Conservation (phyloP, 2,329 filamentous ascomycete genomes). For the Xylaria sp. region DNA sequence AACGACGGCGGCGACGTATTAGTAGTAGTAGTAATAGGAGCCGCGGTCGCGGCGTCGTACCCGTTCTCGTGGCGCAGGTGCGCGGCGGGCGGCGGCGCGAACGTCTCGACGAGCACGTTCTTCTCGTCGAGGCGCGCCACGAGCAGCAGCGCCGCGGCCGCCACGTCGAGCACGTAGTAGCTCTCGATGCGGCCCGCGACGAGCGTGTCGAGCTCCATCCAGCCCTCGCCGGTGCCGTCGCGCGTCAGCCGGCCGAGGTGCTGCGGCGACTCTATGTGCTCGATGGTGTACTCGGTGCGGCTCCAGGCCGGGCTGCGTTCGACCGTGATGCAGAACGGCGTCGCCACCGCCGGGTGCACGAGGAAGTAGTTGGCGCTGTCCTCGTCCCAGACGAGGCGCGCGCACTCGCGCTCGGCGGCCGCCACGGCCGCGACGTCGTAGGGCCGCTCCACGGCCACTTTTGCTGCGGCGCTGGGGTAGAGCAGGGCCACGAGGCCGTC, state of each 20-base stretch:
- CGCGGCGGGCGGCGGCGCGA: constrained; percentile 67
- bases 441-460: constrained; percentile 69
- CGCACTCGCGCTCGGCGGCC: constrained; percentile 75
- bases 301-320: constrained; percentile 69
- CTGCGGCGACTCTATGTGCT: constrained; percentile 71
- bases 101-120: constrained; percentile 62
- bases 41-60: too few relatives aligned
- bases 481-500: constrained; percentile 75
- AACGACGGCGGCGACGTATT: neutral
- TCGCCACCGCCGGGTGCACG: constrained; percentile 71
- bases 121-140: constrained; percentile 68
- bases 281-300: constrained; percentile 71
- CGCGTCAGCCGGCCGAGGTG: constrained; percentile 70
- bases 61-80: constrained; percentile 37
- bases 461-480: constrained; percentile 73
- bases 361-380: constrained; percentile 69
- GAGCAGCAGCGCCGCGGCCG: constrained; percentile 68
- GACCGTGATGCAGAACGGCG: constrained; percentile 70
- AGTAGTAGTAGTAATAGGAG: neutral
- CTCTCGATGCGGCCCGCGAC: constrained; percentile 69
- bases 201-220: constrained; percentile 70
- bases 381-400: constrained; percentile 76
- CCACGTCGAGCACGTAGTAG: constrained; percentile 72
- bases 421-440: constrained; percentile 68
- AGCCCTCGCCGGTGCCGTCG: constrained; percentile 69